phyloP scores from a whole-genome alignment of 768 basidiomycete species.

The Rhodosporidiobolus sp. region DNA sequence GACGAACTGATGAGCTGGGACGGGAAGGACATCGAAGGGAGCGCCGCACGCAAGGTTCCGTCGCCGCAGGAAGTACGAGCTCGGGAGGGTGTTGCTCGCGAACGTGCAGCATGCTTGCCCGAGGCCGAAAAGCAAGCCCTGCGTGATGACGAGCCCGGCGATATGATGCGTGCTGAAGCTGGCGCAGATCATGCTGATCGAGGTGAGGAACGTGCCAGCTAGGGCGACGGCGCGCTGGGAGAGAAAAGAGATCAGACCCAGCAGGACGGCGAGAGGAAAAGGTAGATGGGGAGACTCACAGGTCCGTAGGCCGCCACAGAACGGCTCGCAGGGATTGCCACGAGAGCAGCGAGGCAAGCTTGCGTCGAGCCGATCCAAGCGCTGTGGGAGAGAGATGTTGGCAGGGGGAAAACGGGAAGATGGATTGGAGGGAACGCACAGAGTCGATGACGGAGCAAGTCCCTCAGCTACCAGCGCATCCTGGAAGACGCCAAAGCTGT shows the following conservation, averaged over 20 bases:
- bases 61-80: slow-evolving; percentile 38
- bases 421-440: not conserved
- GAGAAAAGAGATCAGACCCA: too few species aligned
- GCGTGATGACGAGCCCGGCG: slow-evolving; percentile 7
- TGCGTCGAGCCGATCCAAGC: slow-evolving; percentile 37
- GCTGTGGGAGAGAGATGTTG: too few species aligned
- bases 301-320: not conserved
- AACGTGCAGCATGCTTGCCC: slow-evolving; percentile 15
- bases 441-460: slow-evolving; percentile 34
- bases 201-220: slow-evolving; percentile 4
- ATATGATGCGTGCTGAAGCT: not conserved
- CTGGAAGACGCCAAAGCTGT: not conserved
- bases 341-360: slow-evolving; percentile 14
- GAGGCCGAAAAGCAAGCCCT: slow-evolving; percentile 5
- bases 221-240: not conserved
- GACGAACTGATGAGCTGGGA: too few species aligned
- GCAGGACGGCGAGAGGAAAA: not conserved
- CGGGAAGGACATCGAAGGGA: not conserved
- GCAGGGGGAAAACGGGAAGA: too few species aligned
- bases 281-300: not conserved
- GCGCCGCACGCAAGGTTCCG: slow-evolving; percentile 39
- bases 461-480: slow-evolving; percentile 19
- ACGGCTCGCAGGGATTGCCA: slow-evolving; percentile 14
- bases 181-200: not conserved
- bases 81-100: slow-evolving; percentile 28